Base-by-base conservation (phyloP, 768 basidiomycete genomes). In the Exidia glandulosa region DNA sequence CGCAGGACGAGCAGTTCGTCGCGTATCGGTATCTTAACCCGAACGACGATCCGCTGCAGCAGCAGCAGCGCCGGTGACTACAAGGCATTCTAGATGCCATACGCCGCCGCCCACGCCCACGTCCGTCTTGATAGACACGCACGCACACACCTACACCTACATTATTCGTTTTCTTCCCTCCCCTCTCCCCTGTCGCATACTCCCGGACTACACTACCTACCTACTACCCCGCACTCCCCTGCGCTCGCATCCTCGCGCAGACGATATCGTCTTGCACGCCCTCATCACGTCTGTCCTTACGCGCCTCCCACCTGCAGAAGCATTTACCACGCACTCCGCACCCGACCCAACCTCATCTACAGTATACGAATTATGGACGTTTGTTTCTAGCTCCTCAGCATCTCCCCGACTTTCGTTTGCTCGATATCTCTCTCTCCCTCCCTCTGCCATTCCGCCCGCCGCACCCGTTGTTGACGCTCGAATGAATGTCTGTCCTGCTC, bases 21-120 rank as follows among this genome's bases (percentile, higher is more conserved):
- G 88, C 90, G 3, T 91, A 92, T 69, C 83, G 90, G 41, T 93
- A 93, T 70, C 90, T 90, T 6, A 90, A 89, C 14, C 81, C 77
- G 63, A 85, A 87, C 64, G 85, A 88, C 65, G 82, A 79, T 37
- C 66, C 87, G 63, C 84, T 9, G 36, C 36, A 9, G 36, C 36
- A 37, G 36, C 36, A 37, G 36, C 36, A 37, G 36, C 19, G 19
- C 36, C 10, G 36, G 36, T 10, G 9, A 19, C 36, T 10, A 19
- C 10, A 9, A 19, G 19, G 10, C 36, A 37, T 19, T 37, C 36
- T 37, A 19, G 10, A 9, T 37, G 36, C 19, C 36, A 19, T n/a
- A n/a, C n/a, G n/a, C n/a, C n/a, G n/a, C n/a, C n/a, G 36, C 19
- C 10, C 36, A 19, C 36, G 36, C 10, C 36, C 10, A 37, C 19